Evolutionary conservation across 257 asterid genomes (phyloP).

Genomic region (Ilex aquifolium): DNA sequence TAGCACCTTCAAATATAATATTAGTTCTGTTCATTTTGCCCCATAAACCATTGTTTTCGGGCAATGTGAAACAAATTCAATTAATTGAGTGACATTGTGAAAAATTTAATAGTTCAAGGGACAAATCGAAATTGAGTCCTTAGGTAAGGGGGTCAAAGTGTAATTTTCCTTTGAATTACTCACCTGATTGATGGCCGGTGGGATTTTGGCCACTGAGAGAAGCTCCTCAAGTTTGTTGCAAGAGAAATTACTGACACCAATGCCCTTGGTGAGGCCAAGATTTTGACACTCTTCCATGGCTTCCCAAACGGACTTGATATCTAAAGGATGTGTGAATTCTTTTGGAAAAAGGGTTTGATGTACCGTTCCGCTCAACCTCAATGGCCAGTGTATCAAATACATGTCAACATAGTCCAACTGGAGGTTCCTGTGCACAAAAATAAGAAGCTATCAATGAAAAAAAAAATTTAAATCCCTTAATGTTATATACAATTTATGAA

Average conservation of each 20-base stretch:
- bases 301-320: slow-evolving; percentile 54
- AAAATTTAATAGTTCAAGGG: no score
- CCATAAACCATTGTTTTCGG: no score
- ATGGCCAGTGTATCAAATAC: slow-evolving; percentile 50
- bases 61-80: no score
- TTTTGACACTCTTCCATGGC: slow-evolving; percentile 46
- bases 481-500: no score
- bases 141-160: no score
- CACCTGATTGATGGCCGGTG: slow-evolving; percentile 60
- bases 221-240: slow-evolving; percentile 27
- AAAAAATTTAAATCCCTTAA: neutral
- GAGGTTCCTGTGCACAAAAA: slow-evolving; percentile 29
- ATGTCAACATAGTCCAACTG: slow-evolving; percentile 52
- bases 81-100: no score
- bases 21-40: no score
- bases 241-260: slow-evolving; percentile 68
- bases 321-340: slow-evolving; percentile 29
- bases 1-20: no score
- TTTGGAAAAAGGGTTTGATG: slow-evolving; percentile 14
- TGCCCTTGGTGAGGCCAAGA: slow-evolving; percentile 53
- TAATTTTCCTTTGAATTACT: slow-evolving; percentile 1
- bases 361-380: slow-evolving; percentile 32
- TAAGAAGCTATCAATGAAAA: neutral
- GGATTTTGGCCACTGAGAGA: slow-evolving; percentile 39
- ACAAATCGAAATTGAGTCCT: no score